Evolutionary conservation across 352 stramenopile species (phyloP).

Genomic region (Pythium diclinum): DNA sequence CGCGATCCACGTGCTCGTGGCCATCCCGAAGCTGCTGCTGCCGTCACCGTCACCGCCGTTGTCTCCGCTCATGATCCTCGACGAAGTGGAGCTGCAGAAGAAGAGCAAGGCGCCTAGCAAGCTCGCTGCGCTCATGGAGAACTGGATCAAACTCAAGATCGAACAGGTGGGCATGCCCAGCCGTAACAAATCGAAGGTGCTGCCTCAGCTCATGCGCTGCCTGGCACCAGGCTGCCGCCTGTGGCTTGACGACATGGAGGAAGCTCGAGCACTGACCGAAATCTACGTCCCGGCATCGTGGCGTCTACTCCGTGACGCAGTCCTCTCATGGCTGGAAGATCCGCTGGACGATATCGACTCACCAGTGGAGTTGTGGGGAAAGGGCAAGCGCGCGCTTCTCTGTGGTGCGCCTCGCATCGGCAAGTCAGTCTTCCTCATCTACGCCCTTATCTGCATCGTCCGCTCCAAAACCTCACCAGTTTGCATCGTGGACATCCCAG

Average conservation of each 20-base stretch:
- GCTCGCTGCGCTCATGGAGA: background rate
- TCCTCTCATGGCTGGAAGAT: constrained; percentile 6
- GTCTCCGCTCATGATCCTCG: background rate
- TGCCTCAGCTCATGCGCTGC: background rate
- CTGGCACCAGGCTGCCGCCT: background rate
- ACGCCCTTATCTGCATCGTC: constrained; percentile 11
- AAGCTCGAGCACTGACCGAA: background rate
- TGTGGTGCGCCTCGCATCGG: constrained; percentile 13
- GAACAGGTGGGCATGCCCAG: background rate
- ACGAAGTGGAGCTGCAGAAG: background rate
- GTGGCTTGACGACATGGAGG: background rate
- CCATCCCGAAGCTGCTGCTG: background rate
- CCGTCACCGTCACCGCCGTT: background rate
- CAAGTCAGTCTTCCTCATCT: constrained; percentile 23
- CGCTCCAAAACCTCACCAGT: background rate
- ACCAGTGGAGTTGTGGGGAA: background rate
- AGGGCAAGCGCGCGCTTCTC: constrained; percentile 12
- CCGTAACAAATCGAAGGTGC: too few relatives aligned
- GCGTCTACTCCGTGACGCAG: constrained; percentile 5
- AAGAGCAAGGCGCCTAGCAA: background rate
- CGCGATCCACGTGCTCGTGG: constrained; percentile 15
- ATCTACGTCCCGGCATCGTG: background rate
- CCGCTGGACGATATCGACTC: background rate
- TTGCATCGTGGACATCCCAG: constrained; percentile 23
- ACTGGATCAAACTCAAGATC: background rate